Conservation (phyloP, 2,329 filamentous ascomycete genomes). For the Hypoxylon sp. region DNA sequence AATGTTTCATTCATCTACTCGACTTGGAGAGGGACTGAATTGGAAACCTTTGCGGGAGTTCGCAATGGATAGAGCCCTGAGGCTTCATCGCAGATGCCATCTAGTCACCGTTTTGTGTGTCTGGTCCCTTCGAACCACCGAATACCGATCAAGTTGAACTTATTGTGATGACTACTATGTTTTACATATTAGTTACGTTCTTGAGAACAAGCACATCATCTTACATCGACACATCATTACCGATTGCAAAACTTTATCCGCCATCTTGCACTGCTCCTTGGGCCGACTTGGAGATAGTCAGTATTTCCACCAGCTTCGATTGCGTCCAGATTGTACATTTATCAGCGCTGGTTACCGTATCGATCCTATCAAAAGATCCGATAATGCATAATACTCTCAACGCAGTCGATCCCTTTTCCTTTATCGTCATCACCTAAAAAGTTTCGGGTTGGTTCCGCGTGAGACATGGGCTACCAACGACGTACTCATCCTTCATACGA, state of each 20-base stretch:
- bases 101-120: slow-evolving; percentile 18
- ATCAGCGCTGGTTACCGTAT: slow-evolving; percentile 41
- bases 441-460: slow-evolving; percentile 8
- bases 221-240: slow-evolving; percentile 17
- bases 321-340: slow-evolving; percentile 30
- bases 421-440: slow-evolving; percentile 16
- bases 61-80: slow-evolving; percentile 20
- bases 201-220: slow-evolving; percentile 4
- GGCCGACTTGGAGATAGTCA: slow-evolving; percentile 1
- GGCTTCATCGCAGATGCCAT: neutral
- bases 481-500: slow-evolving; percentile 2
- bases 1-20: slow-evolving; percentile 33
- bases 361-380: slow-evolving; percentile 18
- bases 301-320: slow-evolving; percentile 1
- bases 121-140: slow-evolving; percentile 11
- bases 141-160: slow-evolving; percentile 21
- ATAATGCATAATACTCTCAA: slow-evolving; percentile 46
- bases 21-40: slow-evolving; percentile 30
- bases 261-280: neutral
- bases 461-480: slow-evolving; percentile 18
- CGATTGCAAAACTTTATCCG: slow-evolving; percentile 1
- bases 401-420: slow-evolving; percentile 33
- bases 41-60: slow-evolving; percentile 27
- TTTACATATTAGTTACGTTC: slow-evolving; percentile 14
- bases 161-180: slow-evolving; percentile 7